Evolutionary conservation across 2,329 filamentous ascomycete genomes (phyloP).

Genomic region (Pleurostoma richardsiae): DNA sequence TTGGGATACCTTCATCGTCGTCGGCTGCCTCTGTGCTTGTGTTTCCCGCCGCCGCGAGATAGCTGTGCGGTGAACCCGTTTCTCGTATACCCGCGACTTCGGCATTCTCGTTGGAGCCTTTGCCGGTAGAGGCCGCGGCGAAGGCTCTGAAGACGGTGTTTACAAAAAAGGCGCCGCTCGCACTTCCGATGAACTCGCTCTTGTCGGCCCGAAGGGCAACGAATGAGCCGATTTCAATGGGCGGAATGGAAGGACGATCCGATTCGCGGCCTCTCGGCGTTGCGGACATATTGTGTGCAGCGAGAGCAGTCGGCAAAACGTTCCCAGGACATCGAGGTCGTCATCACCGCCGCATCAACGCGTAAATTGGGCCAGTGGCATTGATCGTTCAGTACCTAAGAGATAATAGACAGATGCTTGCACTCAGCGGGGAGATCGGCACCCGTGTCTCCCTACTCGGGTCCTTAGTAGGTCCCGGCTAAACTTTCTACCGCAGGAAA

Average conservation of each 20-base stretch:
- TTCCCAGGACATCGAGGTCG: too few relatives aligned
- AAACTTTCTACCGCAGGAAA: too few relatives aligned
- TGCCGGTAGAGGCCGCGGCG: slow-evolving; percentile 23
- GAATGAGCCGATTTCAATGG: slow-evolving; percentile 31
- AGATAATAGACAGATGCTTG: too few relatives aligned
- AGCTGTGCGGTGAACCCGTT: slow-evolving; percentile 11
- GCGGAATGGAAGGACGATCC: slow-evolving; percentile 2
- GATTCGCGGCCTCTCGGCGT: too few relatives aligned
- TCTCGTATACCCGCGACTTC: slow-evolving; percentile 14
- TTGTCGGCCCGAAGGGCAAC: slow-evolving; percentile 34
- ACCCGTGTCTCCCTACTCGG: too few relatives aligned
- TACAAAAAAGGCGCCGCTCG: slow-evolving; percentile 47
- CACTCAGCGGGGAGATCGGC: too few relatives aligned
- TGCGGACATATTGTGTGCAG: too few relatives aligned
- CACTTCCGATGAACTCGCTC: slow-evolving; percentile 46
- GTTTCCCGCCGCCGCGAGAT: slow-evolving; percentile 9
- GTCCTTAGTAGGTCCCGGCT: too few relatives aligned
- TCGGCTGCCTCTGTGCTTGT: background rate
- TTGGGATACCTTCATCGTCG: background rate
- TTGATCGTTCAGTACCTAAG: too few relatives aligned
- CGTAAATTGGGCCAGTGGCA: too few relatives aligned
- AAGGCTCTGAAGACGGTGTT: slow-evolving; percentile 50
- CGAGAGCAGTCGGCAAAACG: too few relatives aligned
- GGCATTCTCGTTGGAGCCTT: slow-evolving; percentile 17
- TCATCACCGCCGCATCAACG: too few relatives aligned